phyloP scores from a whole-genome alignment of 2,329 filamentous ascomycete genomes.

The Rutstroemia sydowiana region DNA sequence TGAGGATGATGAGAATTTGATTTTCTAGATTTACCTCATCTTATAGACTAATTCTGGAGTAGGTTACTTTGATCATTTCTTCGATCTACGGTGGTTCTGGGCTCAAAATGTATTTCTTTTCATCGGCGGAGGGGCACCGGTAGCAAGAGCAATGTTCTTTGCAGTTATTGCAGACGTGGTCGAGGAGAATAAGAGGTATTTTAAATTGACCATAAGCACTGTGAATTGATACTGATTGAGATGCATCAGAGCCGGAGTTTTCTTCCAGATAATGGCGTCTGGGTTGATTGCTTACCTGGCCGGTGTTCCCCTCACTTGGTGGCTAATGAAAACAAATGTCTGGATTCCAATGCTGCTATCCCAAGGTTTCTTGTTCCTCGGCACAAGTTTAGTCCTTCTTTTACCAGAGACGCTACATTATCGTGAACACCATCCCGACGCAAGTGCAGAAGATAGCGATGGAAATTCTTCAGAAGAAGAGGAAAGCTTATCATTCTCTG shows the following conservation, averaged over 20 bases:
- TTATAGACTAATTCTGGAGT: background rate
- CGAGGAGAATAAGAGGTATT: conserved; percentile 26
- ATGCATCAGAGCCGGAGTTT: conserved; percentile 28
- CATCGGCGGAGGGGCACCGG: conserved; percentile 30
- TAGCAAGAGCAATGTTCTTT: conserved; percentile 25
- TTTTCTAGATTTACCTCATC: background rate
- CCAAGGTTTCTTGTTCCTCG: conserved; percentile 1
- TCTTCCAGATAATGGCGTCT: conserved; percentile 22
- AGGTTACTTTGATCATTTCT: conserved; percentile 7
- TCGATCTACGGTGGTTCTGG: conserved; percentile 27
- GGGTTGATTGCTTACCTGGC: conserved; percentile 29
- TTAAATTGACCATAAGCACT: background rate
- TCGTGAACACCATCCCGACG: background rate
- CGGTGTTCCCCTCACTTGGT: conserved; percentile 30
- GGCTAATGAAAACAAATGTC: conserved; percentile 26
- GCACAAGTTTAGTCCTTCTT: conserved; percentile 11
- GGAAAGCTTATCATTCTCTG: background rate
- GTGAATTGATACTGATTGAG: conserved; percentile 2
- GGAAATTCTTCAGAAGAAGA: background rate
- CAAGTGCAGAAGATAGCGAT: background rate
- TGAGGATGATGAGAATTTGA: background rate
- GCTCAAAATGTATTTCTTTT: conserved; percentile 23
- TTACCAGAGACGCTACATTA: conserved; percentile 20
- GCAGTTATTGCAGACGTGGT: conserved; percentile 32
- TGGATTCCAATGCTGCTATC: conserved; percentile 14